Percentiles rank a stretch among this genome's conserved stretches.
Conservation (phyloP, 306 rosid genomes). For the Lupinus albus region DNA sequence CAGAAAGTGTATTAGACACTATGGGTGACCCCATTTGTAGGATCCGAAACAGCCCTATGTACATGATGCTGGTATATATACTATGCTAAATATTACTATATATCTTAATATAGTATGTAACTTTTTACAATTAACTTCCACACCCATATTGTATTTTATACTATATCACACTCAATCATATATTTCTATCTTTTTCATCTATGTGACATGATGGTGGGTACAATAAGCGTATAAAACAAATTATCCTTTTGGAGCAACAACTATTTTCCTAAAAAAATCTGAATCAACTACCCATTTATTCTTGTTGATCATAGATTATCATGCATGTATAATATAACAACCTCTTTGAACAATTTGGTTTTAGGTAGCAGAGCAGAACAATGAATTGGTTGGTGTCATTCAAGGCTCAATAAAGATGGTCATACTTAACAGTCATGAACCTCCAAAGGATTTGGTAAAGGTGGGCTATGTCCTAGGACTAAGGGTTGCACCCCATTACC, state of each 20-base stretch:
- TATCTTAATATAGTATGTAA: no score
- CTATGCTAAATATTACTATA: slow-evolving; percentile 24
- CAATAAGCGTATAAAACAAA: no score
- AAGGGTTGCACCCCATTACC: slow-evolving; percentile 57
- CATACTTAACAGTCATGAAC: slow-evolving; percentile 41
- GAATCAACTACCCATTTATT: not conserved
- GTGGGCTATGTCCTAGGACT: slow-evolving; percentile 76
- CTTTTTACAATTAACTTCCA: no score
- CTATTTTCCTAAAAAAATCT: no score
- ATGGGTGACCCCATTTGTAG: slow-evolving; percentile 91
- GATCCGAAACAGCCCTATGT: slow-evolving; percentile 70
- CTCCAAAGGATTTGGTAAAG: slow-evolving; percentile 50
- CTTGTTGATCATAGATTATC: not conserved
- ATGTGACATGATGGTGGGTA: no score
- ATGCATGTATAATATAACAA: slow-evolving; percentile 5
- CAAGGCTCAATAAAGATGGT: slow-evolving; percentile 76
- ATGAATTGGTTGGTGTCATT: slow-evolving; percentile 69
- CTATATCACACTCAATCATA: no score
- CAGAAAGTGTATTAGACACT: slow-evolving; percentile 57
- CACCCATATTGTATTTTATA: no score
- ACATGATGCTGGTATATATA: slow-evolving; percentile 75
- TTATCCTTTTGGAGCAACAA: no score
- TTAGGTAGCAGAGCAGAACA: slow-evolving; percentile 71
- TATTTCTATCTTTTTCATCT: no score
- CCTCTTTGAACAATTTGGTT: slow-evolving; percentile 12